Percentiles rank a stretch among this genome's conserved stretches.
Conservation (phyloP, 306 rosid species). For the Lathyrus tuberosus region DNA sequence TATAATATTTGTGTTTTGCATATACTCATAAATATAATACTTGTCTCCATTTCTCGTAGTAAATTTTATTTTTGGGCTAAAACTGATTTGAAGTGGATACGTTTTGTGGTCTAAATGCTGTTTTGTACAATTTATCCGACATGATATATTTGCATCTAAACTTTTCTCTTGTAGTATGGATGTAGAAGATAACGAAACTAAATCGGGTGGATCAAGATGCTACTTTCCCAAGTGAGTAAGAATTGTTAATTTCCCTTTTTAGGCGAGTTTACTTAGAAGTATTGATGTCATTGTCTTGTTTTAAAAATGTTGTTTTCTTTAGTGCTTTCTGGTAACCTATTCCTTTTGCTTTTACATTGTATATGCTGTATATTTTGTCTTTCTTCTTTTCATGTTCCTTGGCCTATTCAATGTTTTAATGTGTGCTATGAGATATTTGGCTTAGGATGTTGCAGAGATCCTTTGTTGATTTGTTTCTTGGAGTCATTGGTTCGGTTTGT, state of each 20-base stretch:
- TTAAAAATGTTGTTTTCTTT: conserved; percentile 8
- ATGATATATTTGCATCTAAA: conserved; percentile 8
- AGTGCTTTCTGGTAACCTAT: conserved; percentile 14
- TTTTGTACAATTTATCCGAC: conserved; percentile 26
- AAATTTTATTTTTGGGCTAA: conserved; percentile 16
- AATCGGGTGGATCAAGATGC: conserved; percentile 48
- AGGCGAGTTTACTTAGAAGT: conserved; percentile 18
- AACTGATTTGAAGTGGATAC: conserved; percentile 30
- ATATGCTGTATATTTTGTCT: conserved; percentile 4
- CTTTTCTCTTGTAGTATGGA: conserved; percentile 44
- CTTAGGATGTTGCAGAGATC: conserved; percentile 30
- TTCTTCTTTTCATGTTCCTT: background rate
- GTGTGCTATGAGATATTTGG: conserved; percentile 28
- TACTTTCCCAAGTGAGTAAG: conserved; percentile 84
- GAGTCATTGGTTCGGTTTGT: conserved; percentile 20
- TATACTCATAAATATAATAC: background rate
- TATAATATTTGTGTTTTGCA: conserved; percentile 18
- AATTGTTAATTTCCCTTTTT: conserved; percentile 30
- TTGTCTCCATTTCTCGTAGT: background rate
- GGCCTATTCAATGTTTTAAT: conserved; percentile 22
- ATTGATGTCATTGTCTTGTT: conserved; percentile 25
- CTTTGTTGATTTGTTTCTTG: conserved; percentile 24
- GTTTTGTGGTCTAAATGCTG: conserved; percentile 19
- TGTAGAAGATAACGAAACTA: conserved; percentile 50
- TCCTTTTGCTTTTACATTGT: conserved; percentile 25